Percentiles rank a stretch among this genome's conserved stretches.
Evolutionary conservation across 1,139 yeast genomes (phyloP).

Genomic region (Eremothecium sinecaudum): DNA sequence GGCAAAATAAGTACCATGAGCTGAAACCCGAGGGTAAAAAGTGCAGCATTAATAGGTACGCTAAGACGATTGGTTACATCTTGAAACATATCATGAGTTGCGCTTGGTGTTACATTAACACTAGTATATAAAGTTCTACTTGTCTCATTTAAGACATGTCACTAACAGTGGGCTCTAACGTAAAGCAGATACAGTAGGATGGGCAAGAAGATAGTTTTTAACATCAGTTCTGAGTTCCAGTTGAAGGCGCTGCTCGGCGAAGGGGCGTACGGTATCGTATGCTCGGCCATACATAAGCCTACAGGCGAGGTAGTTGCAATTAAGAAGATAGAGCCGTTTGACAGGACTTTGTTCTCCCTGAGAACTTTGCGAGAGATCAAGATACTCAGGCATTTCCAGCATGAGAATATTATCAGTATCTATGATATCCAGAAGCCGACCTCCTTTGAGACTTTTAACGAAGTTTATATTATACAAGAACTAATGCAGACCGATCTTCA

Average conservation of each 20-base stretch:
- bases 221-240: conserved; percentile 82
- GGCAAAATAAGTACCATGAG: too few species aligned
- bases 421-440: conserved; percentile 86
- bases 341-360: conserved; percentile 81
- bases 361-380: conserved; percentile 86
- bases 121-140: too few species aligned
- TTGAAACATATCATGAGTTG: too few species aligned
- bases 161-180: too few species aligned
- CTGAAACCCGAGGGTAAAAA: too few species aligned
- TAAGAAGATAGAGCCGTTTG: conserved; percentile 90
- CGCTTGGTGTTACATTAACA: too few species aligned
- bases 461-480: conserved; percentile 88
- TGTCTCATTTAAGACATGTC: too few species aligned
- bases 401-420: conserved; percentile 85
- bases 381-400: conserved; percentile 74
- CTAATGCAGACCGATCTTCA: conserved; percentile 94
- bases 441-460: conserved; percentile 64
- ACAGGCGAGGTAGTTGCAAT: conserved; percentile 87
- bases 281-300: conserved; percentile 85
- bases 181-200: conserved; percentile 14
- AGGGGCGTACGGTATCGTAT: conserved; percentile 97
- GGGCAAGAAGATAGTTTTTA: conserved; percentile 55
- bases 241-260: conserved; percentile 80
- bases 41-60: too few species aligned
- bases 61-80: too few species aligned